phyloP scores from a whole-genome alignment of 306 rosid genomes.

The Elaeagnus macrophylla region DNA sequence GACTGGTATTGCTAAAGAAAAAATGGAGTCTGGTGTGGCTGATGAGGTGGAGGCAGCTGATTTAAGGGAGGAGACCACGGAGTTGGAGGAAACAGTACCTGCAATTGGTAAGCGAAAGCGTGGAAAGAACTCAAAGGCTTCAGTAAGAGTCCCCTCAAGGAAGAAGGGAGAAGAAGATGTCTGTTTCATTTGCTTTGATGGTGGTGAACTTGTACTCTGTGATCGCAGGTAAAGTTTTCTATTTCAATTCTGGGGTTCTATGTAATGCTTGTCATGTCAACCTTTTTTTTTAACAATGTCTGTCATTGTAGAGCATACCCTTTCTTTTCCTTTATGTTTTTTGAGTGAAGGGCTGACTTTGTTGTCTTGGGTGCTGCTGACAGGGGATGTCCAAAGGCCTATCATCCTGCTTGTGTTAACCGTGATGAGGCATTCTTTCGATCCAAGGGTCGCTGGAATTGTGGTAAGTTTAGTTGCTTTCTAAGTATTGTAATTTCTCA shows the following conservation, averaged over 20 bases:
- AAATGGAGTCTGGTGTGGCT: conserved; percentile 12
- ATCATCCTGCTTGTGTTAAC: conserved; percentile 89
- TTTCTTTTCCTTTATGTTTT: conserved; percentile 1
- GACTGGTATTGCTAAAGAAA: conserved; percentile 13
- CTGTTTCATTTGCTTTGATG: conserved; percentile 98
- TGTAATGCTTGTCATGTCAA: background rate
- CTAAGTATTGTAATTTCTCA: too few relatives aligned
- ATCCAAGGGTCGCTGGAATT: conserved; percentile 12
- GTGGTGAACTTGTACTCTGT: conserved; percentile 96
- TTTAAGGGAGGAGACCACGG: conserved; percentile 29
- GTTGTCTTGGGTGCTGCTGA: conserved; percentile 13
- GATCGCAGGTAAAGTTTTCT: conserved; percentile 69
- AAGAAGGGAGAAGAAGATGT: conserved; percentile 92
- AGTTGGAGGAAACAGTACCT: conserved; percentile 39
- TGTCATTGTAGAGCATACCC: background rate
- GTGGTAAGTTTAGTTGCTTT: too few relatives aligned
- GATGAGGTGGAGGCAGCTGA: conserved; percentile 27
- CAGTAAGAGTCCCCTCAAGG: conserved; percentile 37
- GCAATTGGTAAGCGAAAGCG: conserved; percentile 76
- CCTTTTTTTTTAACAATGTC: too few relatives aligned
- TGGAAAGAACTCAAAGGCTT: conserved; percentile 45
- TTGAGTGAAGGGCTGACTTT: conserved; percentile 12
- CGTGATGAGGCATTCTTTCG: conserved; percentile 92
- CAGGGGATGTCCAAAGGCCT: conserved; percentile 99
- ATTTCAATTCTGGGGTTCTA: background rate